Evolutionary conservation across 129 eudicot genomes (phyloP).

Genomic region (Oenanthe sinensis): DNA sequence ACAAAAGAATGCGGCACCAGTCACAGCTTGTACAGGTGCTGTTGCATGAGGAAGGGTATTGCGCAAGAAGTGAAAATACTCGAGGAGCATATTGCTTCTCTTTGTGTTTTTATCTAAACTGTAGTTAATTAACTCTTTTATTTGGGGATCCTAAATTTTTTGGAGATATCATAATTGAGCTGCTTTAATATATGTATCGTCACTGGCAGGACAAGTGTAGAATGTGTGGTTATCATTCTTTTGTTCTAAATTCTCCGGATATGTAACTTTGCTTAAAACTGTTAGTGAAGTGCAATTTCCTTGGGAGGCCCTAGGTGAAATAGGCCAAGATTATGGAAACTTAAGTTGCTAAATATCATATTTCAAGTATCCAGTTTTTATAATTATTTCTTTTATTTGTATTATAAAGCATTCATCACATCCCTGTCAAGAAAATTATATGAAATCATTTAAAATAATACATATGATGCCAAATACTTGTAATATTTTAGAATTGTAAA

Average conservation of each 20-base stretch:
- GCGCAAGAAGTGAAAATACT: slow-evolving; percentile 2
- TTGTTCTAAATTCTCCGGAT: not conserved
- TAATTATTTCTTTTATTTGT: too few species aligned
- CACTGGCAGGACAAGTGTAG: slow-evolving; percentile 5
- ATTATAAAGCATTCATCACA: not conserved
- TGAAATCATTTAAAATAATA: too few species aligned
- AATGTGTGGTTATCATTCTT: not conserved
- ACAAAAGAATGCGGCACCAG: slow-evolving; percentile 61
- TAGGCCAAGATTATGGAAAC: not conserved
- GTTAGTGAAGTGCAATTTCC: not conserved
- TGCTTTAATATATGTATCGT: not conserved
- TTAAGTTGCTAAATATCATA: not conserved
- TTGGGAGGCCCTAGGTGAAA: not conserved
- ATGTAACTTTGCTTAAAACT: not conserved
- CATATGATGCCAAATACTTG: too few species aligned
- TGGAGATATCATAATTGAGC: not conserved
- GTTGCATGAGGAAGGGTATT: slow-evolving; percentile 32
- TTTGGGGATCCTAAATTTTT: not conserved
- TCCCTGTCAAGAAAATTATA: not conserved
- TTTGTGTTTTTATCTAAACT: not conserved
- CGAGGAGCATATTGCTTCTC: not conserved
- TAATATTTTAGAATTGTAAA: too few species aligned
- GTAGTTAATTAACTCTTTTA: not conserved
- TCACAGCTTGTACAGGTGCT: slow-evolving; percentile 73
- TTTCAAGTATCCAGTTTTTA: not conserved